A percentile compares a stretch with the other conserved stretches of the same genome.
Evolutionary conservation across 1,284 basidiomycete species (phyloP).

Genomic region (Ceratobasidium sp.): DNA sequence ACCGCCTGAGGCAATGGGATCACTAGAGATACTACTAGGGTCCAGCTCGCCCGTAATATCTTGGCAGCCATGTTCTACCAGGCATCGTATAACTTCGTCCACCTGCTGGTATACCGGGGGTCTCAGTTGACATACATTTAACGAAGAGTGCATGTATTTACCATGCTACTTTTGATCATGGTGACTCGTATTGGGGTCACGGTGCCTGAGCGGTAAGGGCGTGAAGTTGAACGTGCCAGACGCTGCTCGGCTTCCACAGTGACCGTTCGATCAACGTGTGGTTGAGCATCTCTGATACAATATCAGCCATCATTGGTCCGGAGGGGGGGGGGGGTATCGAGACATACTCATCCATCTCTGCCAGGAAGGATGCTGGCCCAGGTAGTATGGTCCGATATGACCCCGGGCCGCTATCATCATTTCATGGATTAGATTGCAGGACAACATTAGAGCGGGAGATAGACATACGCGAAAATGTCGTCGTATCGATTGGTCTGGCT

Average conservation of each 20-base stretch:
- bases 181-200: not conserved
- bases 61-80: slow-evolving; percentile 13
- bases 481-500: slow-evolving; percentile 41
- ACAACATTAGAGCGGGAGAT: not conserved
- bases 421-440: not conserved
- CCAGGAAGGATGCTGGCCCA: too few relatives aligned
- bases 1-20: slow-evolving; percentile 16
- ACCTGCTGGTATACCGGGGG: not conserved
- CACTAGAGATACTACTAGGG: not conserved
- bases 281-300: too few relatives aligned
- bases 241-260: slow-evolving; percentile 39
- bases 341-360: too few relatives aligned
- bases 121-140: not conserved
- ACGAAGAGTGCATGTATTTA: not conserved
- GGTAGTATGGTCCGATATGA: too few relatives aligned
- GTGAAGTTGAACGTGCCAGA: not conserved
- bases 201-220: too few relatives aligned
- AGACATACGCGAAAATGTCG: slow-evolving; percentile 30
- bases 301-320: too few relatives aligned
- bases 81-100: slow-evolving; percentile 7
- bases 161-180: not conserved
- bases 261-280: slow-evolving; percentile 42
- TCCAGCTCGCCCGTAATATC: slow-evolving; percentile 27
- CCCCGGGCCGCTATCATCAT: not conserved
- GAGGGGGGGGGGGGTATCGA: too few relatives aligned